A percentile compares a stretch with the other conserved stretches of the same genome.
Evolutionary conservation across 73 alveolate species (phyloP).

Genomic region (Paramecium octaurelia): DNA sequence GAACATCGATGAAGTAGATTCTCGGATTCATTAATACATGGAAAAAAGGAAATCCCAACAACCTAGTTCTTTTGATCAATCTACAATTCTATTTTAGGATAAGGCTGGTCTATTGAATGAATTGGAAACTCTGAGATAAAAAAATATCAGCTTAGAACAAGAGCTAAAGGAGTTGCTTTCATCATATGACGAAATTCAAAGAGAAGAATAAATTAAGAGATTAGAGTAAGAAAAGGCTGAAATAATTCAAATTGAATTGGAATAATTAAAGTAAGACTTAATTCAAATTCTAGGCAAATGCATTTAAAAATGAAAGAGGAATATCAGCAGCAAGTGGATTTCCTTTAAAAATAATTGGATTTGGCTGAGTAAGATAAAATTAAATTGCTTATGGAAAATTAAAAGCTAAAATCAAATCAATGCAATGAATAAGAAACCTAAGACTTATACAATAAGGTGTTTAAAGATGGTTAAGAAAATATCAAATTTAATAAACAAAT

Average conservation of each 20-base stretch:
- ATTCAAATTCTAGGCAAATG: neutral
- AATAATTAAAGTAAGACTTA: neutral
- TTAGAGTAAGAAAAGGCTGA: neutral
- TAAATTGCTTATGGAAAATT: neutral
- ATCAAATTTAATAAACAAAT: neutral
- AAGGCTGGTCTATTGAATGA: constrained; percentile 4
- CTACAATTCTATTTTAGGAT: neutral
- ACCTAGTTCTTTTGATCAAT: neutral
- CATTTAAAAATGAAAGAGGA: neutral
- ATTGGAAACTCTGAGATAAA: neutral
- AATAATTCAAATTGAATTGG: neutral
- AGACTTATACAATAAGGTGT: neutral
- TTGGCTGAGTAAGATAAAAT: neutral
- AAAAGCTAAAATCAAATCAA: neutral
- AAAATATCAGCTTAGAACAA: neutral
- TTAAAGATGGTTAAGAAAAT: neutral
- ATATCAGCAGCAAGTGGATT: neutral
- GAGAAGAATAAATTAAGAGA: neutral
- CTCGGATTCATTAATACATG: neutral
- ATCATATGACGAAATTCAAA: neutral
- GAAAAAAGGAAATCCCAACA: neutral
- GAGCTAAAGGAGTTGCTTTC: neutral
- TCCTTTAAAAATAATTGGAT: neutral
- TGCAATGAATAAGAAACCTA: neutral
- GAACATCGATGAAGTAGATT: neutral